Percentiles rank a stretch among this genome's conserved stretches.
Conservation (phyloP, 2,329 filamentous ascomycete genomes). For the Trichoderma cornu-damae region DNA sequence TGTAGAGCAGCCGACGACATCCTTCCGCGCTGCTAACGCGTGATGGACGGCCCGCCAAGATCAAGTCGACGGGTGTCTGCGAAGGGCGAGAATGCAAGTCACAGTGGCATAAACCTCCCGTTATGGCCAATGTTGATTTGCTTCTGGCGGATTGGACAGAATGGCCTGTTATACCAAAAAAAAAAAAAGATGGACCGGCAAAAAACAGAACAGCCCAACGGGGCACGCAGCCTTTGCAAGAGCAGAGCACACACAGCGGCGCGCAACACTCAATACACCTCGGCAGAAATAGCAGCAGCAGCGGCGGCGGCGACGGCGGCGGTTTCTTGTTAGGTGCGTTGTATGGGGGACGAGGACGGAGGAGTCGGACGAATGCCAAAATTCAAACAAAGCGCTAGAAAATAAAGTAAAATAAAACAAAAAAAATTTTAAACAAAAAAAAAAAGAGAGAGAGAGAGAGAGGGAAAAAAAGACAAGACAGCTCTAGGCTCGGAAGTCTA, state of each 20-base stretch:
- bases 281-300: slow-evolving; percentile 3
- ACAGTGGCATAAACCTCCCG: no score
- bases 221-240: slow-evolving; percentile 2
- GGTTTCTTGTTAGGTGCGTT: slow-evolving; percentile 1
- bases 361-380: no score
- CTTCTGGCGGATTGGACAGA: no score
- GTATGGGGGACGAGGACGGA: slow-evolving; percentile 2
- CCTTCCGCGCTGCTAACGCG: slow-evolving; percentile 26
- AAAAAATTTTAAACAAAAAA: no score
- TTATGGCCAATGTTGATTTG: no score
- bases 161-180: not conserved
- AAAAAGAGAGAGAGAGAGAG: slow-evolving; percentile 2
- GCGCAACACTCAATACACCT: slow-evolving; percentile 3
- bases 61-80: slow-evolving; percentile 1
- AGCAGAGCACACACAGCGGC: not conserved
- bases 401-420: no score
- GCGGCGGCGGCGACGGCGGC: no score
- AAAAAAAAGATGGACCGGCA: not conserved
- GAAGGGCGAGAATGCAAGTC: not conserved
- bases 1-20: slow-evolving; percentile 57
- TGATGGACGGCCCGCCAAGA: slow-evolving; percentile 12
- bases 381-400: no score
- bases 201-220: no score
- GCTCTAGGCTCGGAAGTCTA: slow-evolving; percentile 21
- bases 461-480: slow-evolving; percentile 1